These are phyloP conservation scores for Quercus bicolor DNA, from an alignment of 306 rosid genomes.

Conservation along the genomic window DNA sequence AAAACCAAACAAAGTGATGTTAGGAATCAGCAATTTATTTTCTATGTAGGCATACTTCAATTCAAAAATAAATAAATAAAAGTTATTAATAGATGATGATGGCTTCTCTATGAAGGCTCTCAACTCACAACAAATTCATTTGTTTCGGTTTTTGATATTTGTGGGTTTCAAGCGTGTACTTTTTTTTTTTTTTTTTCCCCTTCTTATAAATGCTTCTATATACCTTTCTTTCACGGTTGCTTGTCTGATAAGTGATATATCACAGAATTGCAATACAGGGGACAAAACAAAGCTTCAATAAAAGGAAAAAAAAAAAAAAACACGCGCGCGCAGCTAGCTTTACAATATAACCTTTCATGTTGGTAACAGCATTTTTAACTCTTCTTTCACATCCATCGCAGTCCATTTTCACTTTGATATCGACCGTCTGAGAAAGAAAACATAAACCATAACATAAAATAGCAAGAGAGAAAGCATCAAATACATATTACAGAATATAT, in stretches of 20 bases:
- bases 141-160: background rate
- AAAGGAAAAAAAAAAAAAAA: background rate
- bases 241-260: background rate
- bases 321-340: background rate
- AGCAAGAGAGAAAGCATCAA: background rate
- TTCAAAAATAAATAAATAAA: background rate
- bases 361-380: conserved; percentile 64
- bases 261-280: background rate
- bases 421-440: conserved; percentile 54
- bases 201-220: background rate
- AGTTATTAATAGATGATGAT: background rate
- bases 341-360: conserved; percentile 57
- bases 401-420: conserved; percentile 86
- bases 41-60: too few species aligned
- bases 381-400: conserved; percentile 94
- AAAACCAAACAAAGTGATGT: too few species aligned
- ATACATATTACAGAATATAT: too few species aligned
- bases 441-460: background rate
- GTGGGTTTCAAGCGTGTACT: background rate
- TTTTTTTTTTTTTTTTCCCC: background rate
- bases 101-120: background rate
- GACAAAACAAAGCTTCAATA: background rate
- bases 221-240: background rate
- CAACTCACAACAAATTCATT: background rate
- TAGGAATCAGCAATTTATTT: too few species aligned